These are phyloP conservation scores for Neurospora sp. DNA, from an alignment of 2,329 filamentous ascomycete genomes.

Conservation along the genomic window DNA sequence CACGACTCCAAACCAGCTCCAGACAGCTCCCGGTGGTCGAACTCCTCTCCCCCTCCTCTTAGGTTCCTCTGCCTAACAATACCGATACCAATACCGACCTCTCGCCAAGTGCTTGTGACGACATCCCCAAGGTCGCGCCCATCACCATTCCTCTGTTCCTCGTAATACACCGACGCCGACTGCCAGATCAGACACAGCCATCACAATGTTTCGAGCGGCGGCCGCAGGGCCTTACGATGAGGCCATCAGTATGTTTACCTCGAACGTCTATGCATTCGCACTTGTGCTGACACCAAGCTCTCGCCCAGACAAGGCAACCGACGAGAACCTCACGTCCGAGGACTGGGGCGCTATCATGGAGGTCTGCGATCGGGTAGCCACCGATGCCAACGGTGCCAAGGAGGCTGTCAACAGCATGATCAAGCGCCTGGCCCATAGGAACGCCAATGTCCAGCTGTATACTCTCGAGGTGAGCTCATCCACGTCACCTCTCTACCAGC, in stretches of 20 bases:
- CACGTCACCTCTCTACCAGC: not conserved
- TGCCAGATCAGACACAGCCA: not conserved
- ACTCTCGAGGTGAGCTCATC: conserved; percentile 62
- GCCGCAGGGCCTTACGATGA: conserved; percentile 50
- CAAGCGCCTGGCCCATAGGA: conserved; percentile 83
- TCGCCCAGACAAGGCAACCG: conserved; percentile 63
- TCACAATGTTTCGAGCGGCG: conserved; percentile 49
- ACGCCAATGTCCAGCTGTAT: conserved; percentile 93
- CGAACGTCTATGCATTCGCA: not conserved
- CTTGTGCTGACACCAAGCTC: conserved; percentile 11
- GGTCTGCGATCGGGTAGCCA: conserved; percentile 50
- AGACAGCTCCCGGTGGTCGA: not conserved
- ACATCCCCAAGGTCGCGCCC: not conserved
- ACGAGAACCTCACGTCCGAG: conserved; percentile 90
- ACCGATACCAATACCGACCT: not conserved
- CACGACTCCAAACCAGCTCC: not conserved
- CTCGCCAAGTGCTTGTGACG: not conserved
- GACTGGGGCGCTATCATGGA: conserved; percentile 58
- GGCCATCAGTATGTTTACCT: conserved; percentile 40
- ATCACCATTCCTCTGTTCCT: not conserved
- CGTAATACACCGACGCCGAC: not conserved
- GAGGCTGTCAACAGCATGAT: conserved; percentile 85
- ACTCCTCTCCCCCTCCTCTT: not conserved
- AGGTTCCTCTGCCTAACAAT: not conserved
- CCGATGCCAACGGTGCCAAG: conserved; percentile 55